phyloP scores from a whole-genome alignment of 1,284 basidiomycete genomes.

The Cutaneotrichosporon dermatis region DNA sequence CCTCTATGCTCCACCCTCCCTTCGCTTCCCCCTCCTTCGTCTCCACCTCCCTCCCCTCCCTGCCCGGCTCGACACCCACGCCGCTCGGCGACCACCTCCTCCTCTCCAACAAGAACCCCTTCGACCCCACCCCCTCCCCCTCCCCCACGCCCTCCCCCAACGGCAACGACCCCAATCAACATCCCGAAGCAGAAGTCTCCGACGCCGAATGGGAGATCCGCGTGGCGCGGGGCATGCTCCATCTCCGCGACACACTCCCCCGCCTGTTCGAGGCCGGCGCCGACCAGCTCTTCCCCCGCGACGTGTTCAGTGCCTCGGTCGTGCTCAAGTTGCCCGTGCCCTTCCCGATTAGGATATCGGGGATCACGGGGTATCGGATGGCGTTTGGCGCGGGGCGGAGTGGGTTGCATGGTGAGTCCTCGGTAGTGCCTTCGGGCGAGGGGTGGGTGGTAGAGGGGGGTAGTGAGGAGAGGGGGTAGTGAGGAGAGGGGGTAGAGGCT shows the following conservation, averaged over 20 bases:
- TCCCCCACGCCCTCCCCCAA: neutral
- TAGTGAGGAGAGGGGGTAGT: too few species aligned
- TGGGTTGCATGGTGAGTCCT: conserved; percentile 45
- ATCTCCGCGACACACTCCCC: conserved; percentile 46
- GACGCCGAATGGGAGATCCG: conserved; percentile 48
- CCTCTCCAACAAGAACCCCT: too few species aligned
- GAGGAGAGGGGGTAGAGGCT: too few species aligned
- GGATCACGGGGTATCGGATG: conserved; percentile 40
- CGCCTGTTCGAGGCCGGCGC: conserved; percentile 36
- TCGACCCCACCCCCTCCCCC: too few species aligned
- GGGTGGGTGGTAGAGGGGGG: neutral
- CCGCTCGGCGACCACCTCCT: too few species aligned
- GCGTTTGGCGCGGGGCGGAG: conserved; percentile 43
- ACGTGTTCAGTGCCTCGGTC: conserved; percentile 42
- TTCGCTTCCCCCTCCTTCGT: too few species aligned
- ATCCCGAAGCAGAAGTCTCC: conserved; percentile 40
- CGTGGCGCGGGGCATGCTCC: conserved; percentile 45
- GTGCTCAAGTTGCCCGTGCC: conserved; percentile 42
- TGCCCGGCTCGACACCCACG: too few species aligned
- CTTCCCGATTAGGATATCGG: conserved; percentile 44
- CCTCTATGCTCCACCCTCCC: too few species aligned
- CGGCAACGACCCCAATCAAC: neutral
- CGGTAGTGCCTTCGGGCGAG: too few species aligned
- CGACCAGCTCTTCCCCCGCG: conserved; percentile 40
- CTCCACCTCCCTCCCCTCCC: too few species aligned